Base-by-base conservation (phyloP, 257 asterid genomes). In the Petunia axillaris region DNA sequence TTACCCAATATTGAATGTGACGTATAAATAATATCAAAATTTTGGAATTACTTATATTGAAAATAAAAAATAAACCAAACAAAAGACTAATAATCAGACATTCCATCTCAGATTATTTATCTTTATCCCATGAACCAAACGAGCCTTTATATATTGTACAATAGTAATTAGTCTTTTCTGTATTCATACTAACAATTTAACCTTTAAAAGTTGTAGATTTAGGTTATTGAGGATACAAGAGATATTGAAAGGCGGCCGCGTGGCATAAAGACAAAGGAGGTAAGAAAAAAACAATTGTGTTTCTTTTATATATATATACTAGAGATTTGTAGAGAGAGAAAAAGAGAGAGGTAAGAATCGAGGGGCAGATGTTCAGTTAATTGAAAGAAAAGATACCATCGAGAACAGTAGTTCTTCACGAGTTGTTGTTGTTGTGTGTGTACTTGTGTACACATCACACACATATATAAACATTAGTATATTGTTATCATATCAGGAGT, bases 171-270 rank as follows among this genome's bases (percentile, higher is more conserved):
- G 25, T 25, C 25, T 25, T 25, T 25, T 25, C 25, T 25, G 25
- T 25, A 25, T 25, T 25, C 25, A 25, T 25, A 25, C 25, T 25
- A 25, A 25, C 25, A 25, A 25, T 25, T 25, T 25, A 25, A 25
- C 25, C 25, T 25, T 25, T 25, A 25, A 25, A 25, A 25, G 25
- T 25, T 25, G 25, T 25, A 25, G 25, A 25, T 25, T 25, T 25
- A 25, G 25, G 25, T 25, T 25, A 25, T 25, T 25, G 25, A 25
- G 25, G 25, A 25, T 25, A 25, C 25, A 81, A 48, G 63, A 64
- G 50, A 5, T 50, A 5, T 67, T 50, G 77, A 81, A 64, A 75
- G 84, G 52, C 68, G 64, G 62, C 84, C 80, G 84, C 81, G 84
- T 81, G 77, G 48, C 84, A 76, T 57, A 59, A 70, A 63, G 70